Base-by-base conservation (phyloP, 345 rosid genomes). In the Populus deltoides region DNA sequence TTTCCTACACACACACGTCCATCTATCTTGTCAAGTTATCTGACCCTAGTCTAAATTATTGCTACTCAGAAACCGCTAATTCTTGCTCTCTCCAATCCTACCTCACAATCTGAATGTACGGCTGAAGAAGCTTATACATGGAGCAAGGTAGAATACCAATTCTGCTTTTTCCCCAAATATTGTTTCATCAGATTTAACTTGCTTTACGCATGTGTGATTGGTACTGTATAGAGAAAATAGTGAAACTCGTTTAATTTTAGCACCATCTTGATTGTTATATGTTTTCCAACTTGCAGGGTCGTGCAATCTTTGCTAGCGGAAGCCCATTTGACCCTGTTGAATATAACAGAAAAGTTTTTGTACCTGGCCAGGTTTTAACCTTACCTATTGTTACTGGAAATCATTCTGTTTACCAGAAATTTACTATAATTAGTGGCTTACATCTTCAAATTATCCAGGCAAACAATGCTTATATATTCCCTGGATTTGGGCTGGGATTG, bases 61-160 rank as follows among this genome's bases (percentile, higher is more conserved):
- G 65, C 67, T 31, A 24, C 84, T 82, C 88, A 96, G 99, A 96
- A 84, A 87, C 99, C 99, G 1, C 83, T 96, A 70, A 91, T 96
- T 80, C 90, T 96, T 76, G 94, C 99, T 79, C 93, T 96, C 53
- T 96, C 99, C 57, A 96, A 93, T 74, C 98, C 98, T 38, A 96
- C 98, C 75, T 92, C 99, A 38, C 98, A 93, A 82, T 91, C 98
- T 1, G 99, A 96, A 82, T 96, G 99, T 75, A 96, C 97, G 0
- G 99, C 99, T 2, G 94, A 92, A 82, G 93, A 96, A 88, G 99
- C 99, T 71, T 96, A 96, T 78, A 81, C 86, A 68, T 96, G 99
- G 99, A 92, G 88, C 72, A 74, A 92, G 94, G 98, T 90, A 87
- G 63, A 74, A 80, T 12, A 18, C 45, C 24, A 27, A 63, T 59